These are phyloP conservation scores for Rugonectria rugulosa DNA, from an alignment of 2,329 filamentous ascomycete genomes.

Conservation along the genomic window DNA sequence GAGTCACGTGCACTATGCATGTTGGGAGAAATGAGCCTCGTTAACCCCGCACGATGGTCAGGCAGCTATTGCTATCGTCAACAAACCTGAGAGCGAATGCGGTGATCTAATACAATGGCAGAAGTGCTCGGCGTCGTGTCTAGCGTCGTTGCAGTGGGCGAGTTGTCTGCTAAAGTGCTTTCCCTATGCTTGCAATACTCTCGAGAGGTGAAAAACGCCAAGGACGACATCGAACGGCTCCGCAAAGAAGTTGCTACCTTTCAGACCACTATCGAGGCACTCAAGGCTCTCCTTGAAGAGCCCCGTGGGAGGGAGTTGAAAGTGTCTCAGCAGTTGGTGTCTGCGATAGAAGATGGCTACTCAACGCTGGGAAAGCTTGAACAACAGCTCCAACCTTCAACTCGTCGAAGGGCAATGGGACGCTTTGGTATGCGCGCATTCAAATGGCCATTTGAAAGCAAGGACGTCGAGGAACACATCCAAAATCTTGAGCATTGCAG, in stretches of 20 bases:
- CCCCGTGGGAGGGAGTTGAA: constrained; percentile 15
- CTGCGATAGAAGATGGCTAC: background rate
- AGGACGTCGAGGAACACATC: constrained; percentile 41
- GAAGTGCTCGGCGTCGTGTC: constrained; percentile 44
- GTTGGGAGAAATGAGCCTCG: too few species aligned
- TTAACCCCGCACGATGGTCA: too few species aligned
- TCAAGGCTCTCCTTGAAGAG: constrained; percentile 38
- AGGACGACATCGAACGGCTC: constrained; percentile 44
- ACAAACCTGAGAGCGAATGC: too few species aligned
- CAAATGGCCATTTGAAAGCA: constrained; percentile 45
- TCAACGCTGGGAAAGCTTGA: background rate
- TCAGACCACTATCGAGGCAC: constrained; percentile 33
- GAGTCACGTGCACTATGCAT: too few species aligned
- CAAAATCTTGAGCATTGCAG: constrained; percentile 38
- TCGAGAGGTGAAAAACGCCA: constrained; percentile 40
- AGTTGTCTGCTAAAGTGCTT: constrained; percentile 47
- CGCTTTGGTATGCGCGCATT: constrained; percentile 44
- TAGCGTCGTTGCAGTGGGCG: constrained; percentile 48
- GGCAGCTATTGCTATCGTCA: too few species aligned
- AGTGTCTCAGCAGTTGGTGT: background rate
- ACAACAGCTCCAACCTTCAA: constrained; percentile 7
- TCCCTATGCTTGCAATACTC: constrained; percentile 47
- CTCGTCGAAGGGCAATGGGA: constrained; percentile 39
- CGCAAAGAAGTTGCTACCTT: constrained; percentile 38
- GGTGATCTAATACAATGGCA: too few species aligned